Base-by-base conservation (phyloP, 306 rosid species). In the Fagus crenata region DNA sequence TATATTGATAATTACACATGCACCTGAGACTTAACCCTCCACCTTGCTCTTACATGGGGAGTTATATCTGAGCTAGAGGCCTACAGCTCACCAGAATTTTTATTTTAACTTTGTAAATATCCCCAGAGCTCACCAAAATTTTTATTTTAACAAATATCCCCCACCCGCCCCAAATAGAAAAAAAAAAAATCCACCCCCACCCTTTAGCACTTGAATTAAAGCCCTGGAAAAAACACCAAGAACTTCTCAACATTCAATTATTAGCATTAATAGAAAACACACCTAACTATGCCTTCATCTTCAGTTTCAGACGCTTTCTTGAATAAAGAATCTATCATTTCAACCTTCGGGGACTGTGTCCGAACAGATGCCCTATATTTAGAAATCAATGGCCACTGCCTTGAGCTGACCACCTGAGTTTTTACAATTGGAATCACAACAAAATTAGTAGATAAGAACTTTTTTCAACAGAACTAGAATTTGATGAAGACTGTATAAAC, bases 241-340 rank as follows among this genome's bases (percentile, higher is more conserved):
- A 51, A 51, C 56, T 51, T 17, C 18, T 51, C 17, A 68, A 11
- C 4, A 65, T 22, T 12, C 2, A 9, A 69, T 6, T 7, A 9
- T 7, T 1, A 11, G 40, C 40, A 22, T 22, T 22, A 22, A 51
- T 33, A 9, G 53, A 72, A 13, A n/a, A 9, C 59, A 7, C 13
- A 95, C 98, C 98, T 92, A 75, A 95, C 80, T 0, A 92, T 96
- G 22, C 99, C 99, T 5, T 96, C 96, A 81, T 96, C 99, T 13
- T 84, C 89, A 0, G 83, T 82, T 0, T 85, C 98, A 64, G 93
- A 85, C 9, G 85, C 85, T 54, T 75, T 84, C 86, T 92, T 96
- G 67, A 84, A 91, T 37, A 96, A 67, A 12, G 91, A 88, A 77
- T 96, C 99, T 4, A 96, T 92, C 98, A 96, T 96, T 77, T 96